These are phyloP conservation scores for Durotheca rogersii DNA, from an alignment of 495 filamentous ascomycete genomes.

Conservation along the genomic window DNA sequence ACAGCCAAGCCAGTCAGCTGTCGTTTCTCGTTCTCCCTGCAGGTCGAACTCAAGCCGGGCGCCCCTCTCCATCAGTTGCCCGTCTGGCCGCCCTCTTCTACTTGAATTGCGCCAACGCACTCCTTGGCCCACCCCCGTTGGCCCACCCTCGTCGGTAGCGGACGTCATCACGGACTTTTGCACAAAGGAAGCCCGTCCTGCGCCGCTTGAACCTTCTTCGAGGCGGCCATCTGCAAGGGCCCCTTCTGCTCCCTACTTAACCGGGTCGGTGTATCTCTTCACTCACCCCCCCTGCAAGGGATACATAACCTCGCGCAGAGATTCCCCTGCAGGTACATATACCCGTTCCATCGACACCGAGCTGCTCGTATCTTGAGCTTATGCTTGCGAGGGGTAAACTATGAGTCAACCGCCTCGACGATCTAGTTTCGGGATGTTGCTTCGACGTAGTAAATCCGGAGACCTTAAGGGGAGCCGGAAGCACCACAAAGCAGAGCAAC, in stretches of 20 bases:
- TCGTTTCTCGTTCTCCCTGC: background rate
- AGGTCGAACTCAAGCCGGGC: constrained; percentile 7
- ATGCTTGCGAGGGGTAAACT: constrained; percentile 32
- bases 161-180: constrained; percentile 9
- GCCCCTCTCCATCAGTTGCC: no score
- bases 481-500: constrained; percentile 61
- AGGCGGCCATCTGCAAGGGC: background rate
- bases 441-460: constrained; percentile 79
- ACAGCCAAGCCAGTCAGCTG: background rate
- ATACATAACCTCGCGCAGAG: no score
- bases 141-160: no score
- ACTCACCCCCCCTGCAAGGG: background rate
- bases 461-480: constrained; percentile 70
- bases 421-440: constrained; percentile 62
- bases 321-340: constrained; percentile 4
- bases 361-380: constrained; percentile 23
- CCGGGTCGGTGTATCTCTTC: constrained; percentile 12
- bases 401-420: constrained; percentile 52
- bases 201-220: constrained; percentile 23
- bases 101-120: no score
- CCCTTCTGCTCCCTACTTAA: no score
- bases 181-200: constrained; percentile 13
- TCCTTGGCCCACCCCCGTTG: no score
- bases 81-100: constrained; percentile 4
- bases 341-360: no score